phyloP scores from a whole-genome alignment of 2,329 filamentous ascomycete genomes.

The Zasmidium cellare region DNA sequence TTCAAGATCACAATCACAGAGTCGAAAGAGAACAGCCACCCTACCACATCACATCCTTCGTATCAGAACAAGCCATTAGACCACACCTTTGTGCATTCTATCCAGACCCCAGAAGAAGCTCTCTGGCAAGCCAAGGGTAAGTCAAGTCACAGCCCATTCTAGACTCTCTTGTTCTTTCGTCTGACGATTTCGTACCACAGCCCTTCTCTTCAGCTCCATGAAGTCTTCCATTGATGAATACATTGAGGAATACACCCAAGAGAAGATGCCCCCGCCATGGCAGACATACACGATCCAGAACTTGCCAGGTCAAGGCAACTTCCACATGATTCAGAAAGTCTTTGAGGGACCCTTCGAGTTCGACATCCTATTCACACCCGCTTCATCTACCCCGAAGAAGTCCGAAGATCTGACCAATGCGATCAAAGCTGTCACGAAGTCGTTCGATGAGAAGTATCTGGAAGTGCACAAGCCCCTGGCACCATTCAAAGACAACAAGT shows the following conservation, averaged over 20 bases:
- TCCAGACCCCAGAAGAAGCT: constrained; percentile 64
- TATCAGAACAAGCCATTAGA: constrained; percentile 70
- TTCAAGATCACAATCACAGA: constrained; percentile 78
- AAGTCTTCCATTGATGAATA: constrained; percentile 64
- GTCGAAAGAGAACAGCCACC: constrained; percentile 65
- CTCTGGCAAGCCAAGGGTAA: constrained; percentile 81
- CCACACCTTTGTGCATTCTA: constrained; percentile 72
- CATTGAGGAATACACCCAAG: constrained; percentile 59
- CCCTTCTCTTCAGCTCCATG: constrained; percentile 62
- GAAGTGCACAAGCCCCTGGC: constrained; percentile 70
- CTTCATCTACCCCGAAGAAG: constrained; percentile 48
- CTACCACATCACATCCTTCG: constrained; percentile 59
- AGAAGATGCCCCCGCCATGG: constrained; percentile 76
- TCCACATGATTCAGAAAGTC: constrained; percentile 86
- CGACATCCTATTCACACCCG: constrained; percentile 85
- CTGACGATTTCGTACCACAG: constrained; percentile 45
- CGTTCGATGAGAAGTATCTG: constrained; percentile 74
- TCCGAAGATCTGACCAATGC: constrained; percentile 67
- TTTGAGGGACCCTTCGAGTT: constrained; percentile 91
- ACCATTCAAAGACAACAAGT: constrained; percentile 73
- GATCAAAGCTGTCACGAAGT: constrained; percentile 64
- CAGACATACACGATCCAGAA: constrained; percentile 80
- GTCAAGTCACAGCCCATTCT: constrained; percentile 4
- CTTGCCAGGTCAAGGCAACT: constrained; percentile 68
- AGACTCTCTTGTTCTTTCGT: constrained; percentile 36